These are phyloP conservation scores for Ricinus communis DNA, from an alignment of 345 rosid genomes.

Conservation along the genomic window DNA sequence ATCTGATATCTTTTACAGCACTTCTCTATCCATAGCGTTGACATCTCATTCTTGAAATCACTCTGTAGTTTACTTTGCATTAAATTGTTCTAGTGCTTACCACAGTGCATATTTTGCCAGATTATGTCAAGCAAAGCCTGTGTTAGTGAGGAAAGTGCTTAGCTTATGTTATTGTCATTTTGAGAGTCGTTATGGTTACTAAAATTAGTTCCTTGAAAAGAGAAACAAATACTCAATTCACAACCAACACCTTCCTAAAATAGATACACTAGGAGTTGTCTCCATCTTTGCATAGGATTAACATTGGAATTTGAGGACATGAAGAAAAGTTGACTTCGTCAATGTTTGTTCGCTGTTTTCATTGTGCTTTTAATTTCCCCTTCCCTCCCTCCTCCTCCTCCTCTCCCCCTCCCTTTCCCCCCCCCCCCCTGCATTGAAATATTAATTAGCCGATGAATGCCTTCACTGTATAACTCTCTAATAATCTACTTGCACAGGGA, in stretches of 20 bases:
- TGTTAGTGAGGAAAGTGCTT: neutral
- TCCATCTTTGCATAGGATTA: neutral
- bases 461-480: neutral
- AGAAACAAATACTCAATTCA: neutral
- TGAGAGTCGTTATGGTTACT: neutral
- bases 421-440: no score
- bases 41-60: neutral
- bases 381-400: no score
- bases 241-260: neutral
- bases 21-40: neutral
- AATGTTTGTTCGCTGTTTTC: no score
- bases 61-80: neutral
- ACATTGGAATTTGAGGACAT: neutral
- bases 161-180: neutral
- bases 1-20: neutral
- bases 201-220: neutral
- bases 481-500: neutral
- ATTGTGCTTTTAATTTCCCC: neutral
- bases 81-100: neutral
- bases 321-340: neutral
- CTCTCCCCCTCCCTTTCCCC: no score
- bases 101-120: neutral
- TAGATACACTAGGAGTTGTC: neutral
- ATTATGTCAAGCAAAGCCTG: neutral
- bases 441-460: neutral